Evolutionary conservation across 2,329 filamentous ascomycete genomes (phyloP), one percentile per base, ranked within the genome.

Genomic region (Xylaria polymorpha): DNA sequence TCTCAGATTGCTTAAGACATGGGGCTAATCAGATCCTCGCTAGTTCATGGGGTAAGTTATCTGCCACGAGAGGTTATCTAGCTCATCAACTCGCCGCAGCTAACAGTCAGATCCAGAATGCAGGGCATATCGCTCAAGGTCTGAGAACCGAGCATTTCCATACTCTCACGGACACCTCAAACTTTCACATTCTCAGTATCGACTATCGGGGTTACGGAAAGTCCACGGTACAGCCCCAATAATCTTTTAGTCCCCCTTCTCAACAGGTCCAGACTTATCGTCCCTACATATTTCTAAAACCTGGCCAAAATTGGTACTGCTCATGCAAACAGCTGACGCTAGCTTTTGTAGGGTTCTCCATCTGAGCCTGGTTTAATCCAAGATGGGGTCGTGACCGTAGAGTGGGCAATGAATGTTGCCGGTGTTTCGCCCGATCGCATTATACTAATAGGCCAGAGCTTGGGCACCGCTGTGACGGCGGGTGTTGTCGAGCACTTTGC

Each of bases 151-250:
- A 90, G 39, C 92, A 90, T 66, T 97, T 97, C 79, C 93, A 94
- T 74, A 86, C 90, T 53, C 83, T 97, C 50, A 89, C 94, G 4
- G 88, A 91, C 61, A 89, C 90, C 2, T 92, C 91, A 1, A 87
- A 86, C 0, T 90, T 94, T 64, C 94, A 98, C 77, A 87, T 97
- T 53, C 84, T 98, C n/a, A 88, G 93, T 46, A 90, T 97, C 75
- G 94, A 97, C 83, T 98, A 98, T 80, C 91, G 94, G 20, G 94
- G 94, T 7, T 98, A 93, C 74, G 94, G 94, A 0, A 86, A 88
- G 46, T 96, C 92, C 9, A 93, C 90, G 0, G 69, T 71, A 64
- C 1, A 56, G n/a, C 7, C 29, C 18, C 7, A 7, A 22, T 10
- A 25, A 8, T 29, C 25, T 20, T 43, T 53, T 57, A 6, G 1